Conservation (phyloP, 345 rosid species). For the Euphorbia peplus region DNA sequence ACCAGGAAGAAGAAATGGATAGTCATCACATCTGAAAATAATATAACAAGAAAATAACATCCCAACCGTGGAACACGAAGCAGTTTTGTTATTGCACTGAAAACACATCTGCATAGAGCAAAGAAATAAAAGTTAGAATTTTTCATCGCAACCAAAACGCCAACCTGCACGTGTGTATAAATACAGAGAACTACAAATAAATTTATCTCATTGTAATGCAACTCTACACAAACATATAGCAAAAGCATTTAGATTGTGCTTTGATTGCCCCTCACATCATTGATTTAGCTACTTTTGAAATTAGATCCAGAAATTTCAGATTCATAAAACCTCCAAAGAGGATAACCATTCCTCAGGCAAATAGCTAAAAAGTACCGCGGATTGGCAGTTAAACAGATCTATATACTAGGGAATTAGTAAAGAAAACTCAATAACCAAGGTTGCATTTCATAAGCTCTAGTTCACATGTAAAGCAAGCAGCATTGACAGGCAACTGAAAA, state of each 20-base stretch:
- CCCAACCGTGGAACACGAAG: conserved; percentile 74
- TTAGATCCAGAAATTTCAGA: neutral
- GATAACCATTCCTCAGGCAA: neutral
- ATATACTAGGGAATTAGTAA: neutral
- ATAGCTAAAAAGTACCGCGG: neutral
- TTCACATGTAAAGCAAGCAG: neutral
- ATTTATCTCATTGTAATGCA: neutral
- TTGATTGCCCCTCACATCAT: neutral
- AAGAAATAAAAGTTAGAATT: neutral
- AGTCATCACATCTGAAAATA: conserved; percentile 91
- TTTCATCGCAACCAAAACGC: conserved; percentile 12
- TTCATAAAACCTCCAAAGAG: neutral
- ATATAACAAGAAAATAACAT: conserved; percentile 89
- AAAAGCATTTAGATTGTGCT: neutral
- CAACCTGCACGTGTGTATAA: neutral
- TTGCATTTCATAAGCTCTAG: neutral
- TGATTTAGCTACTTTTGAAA: neutral
- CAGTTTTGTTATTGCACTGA: conserved; percentile 86
- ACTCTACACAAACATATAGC: neutral
- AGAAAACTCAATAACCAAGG: neutral
- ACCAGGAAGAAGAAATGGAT: conserved; percentile 98
- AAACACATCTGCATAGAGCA: conserved; percentile 64
- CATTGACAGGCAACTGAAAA: neutral
- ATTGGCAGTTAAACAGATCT: neutral
- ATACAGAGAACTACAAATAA: neutral